Evolutionary conservation across 371 early-diverging fungal genomes (phyloP).

Genomic region (Nosema granulosis): DNA sequence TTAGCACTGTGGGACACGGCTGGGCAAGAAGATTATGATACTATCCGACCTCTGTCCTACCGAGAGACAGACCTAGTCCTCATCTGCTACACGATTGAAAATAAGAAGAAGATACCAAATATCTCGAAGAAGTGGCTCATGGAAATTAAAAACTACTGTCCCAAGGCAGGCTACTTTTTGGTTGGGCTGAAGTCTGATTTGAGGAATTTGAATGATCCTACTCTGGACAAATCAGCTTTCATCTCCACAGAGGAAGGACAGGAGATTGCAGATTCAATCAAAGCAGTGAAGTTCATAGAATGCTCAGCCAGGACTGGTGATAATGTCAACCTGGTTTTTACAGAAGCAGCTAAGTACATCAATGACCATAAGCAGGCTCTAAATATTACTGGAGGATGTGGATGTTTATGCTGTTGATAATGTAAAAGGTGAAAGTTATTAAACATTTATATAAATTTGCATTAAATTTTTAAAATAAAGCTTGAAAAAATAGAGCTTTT

Average conservation of each 20-base stretch:
- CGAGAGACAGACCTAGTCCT: slow-evolving; percentile 66
- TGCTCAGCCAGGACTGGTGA: slow-evolving; percentile 65
- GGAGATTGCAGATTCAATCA: slow-evolving; percentile 60
- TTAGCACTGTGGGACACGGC: slow-evolving; percentile 69
- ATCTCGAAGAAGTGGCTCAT: slow-evolving; percentile 67
- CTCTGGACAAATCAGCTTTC: slow-evolving; percentile 40
- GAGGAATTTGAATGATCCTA: slow-evolving; percentile 49
- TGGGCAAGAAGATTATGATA: slow-evolving; percentile 69
- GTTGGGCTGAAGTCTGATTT: slow-evolving; percentile 67
- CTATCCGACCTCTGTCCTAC: slow-evolving; percentile 67
- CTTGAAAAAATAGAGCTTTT: too few species aligned
- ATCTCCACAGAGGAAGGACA: slow-evolving; percentile 62
- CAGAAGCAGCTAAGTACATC: slow-evolving; percentile 60
- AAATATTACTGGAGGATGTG: slow-evolving; percentile 23
- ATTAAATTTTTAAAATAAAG: too few species aligned
- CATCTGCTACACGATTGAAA: slow-evolving; percentile 68
- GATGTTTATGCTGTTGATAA: slow-evolving; percentile 18
- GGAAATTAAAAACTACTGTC: slow-evolving; percentile 68
- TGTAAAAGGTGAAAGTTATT: not conserved
- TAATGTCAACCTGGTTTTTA: slow-evolving; percentile 65
- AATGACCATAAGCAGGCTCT: slow-evolving; percentile 26
- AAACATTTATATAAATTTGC: too few species aligned
- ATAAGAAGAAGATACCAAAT: slow-evolving; percentile 64
- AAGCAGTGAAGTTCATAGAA: slow-evolving; percentile 64
- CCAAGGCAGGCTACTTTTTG: slow-evolving; percentile 62